Percentiles rank a stretch among this genome's conserved stretches.
phyloP scores from a whole-genome alignment of 140 eudicot species.

The Stevia rebaudiana region DNA sequence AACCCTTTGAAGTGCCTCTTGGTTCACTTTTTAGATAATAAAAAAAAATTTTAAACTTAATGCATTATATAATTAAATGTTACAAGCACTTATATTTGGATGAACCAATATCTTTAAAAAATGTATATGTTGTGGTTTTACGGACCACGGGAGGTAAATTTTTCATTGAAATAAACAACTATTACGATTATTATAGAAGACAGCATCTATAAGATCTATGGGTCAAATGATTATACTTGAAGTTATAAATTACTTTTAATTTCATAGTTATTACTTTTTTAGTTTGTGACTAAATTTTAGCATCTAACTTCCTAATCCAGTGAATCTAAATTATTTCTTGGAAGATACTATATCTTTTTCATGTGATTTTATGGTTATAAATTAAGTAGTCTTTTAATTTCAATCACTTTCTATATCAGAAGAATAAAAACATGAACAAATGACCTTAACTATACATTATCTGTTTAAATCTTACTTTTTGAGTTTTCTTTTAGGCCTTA shows the following conservation, averaged over 20 bases:
- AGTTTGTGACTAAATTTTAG: neutral
- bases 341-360: neutral
- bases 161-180: neutral
- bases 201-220: neutral
- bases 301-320: neutral
- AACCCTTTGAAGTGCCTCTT: neutral
- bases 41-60: neutral
- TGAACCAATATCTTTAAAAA: neutral
- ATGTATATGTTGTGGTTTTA: neutral
- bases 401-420: neutral
- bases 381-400: too few relatives aligned
- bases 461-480: neutral
- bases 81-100: neutral
- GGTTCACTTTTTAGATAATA: neutral
- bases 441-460: neutral
- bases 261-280: neutral
- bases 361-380: neutral
- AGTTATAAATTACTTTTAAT: neutral
- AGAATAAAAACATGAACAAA: neutral
- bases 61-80: neutral
- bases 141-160: neutral
- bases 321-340: neutral
- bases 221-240: neutral
- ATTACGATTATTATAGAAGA: neutral
- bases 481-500: conserved; percentile 32